Evolutionary conservation across 2,329 filamentous ascomycete genomes (phyloP), one percentile per base, ranked within the genome.

Genomic region (Sclerotinia spermophila): DNA sequence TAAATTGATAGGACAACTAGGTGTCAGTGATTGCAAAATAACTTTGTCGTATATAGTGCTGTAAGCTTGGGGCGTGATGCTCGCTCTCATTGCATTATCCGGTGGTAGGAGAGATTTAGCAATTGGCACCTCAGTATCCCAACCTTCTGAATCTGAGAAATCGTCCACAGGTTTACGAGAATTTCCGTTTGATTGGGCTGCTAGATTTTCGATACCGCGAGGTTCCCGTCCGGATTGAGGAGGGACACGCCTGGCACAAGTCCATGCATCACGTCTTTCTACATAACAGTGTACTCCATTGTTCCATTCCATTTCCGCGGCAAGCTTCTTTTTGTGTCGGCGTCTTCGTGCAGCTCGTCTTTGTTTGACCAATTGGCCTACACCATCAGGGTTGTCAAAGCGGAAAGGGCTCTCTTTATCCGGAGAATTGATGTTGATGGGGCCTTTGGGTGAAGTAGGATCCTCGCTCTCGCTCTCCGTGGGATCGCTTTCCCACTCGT

Each of bases 31-130:
- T 77, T 95, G 90, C 0, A 94, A 80, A 56, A 97, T 89, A 66
- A 97, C 91, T 81, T 97, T 97, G 78, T 92, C 91, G 83, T 97
- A 97, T 70, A 98, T 92, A 61, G 91, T 92, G 0, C 89, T 83
- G 80, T 97, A 97, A 69, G 91, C 86, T 24, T 86, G 82, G 0
- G 92, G 88, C 0, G 85, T 90, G 76, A 97, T 96, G 44, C 89
- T 90, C 42, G 89, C 86, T 70, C 94, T 91, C 80, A 97, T 89
- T 0, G 90, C 86, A 78, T 97, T 94, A 61, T 86, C 85, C 1
- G 87, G 83, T 8, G 93, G 91, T 7, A 97, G 84, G 7, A 96
- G 82, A 0, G 92, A 91, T 8, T 88, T 86, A 0, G 90, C 88
- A 65, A 97, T 81, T 0, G 94, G 94, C 5, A 97, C 72, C 51